Base-by-base conservation (phyloP, 768 basidiomycete species). In the Rhodocollybia butyracea region DNA sequence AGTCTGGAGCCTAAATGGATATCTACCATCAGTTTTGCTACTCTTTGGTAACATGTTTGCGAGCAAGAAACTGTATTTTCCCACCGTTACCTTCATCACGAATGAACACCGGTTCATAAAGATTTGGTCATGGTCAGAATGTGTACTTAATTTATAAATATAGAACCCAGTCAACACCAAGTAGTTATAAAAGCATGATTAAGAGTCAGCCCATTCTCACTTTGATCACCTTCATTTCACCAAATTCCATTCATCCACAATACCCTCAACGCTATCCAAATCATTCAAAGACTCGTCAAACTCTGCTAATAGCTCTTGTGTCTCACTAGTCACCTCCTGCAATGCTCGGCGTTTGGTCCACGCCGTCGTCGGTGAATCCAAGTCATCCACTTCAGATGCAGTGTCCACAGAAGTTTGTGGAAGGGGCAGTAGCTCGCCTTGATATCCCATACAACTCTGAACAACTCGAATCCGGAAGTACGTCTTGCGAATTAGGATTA, bases 371-470 rank as follows among this genome's bases (percentile, higher is more conserved):
- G 68, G 62, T 42, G 66, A 64, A 38, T n/a, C n/a, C n/a, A 68
- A 65, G 43, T 76, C 66, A 19, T 76, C 71, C 12, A 57, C 60
- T 5, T 66, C 70, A 27, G 64, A 64, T 22, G 64, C 65, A 8
- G 76, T n/a, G 21, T 54, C 52, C 13, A 54, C 32, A 24, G 36
- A 39, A 32, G 30, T 27, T 31, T 30, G 30, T 3, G 52, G 76
- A 42, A 80, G 58, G 11, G 84, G 83, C 7, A 89, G 69, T 27
- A 88, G 66, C 3, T 71, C 65, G 6, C 60, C 42, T 15, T 78
- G 73, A 65, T 88, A 89, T 2, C 88, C 87, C 76, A 88, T 77
- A 51, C 73, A 76, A 12, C 71, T 72, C 67, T 89, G 88, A 22
- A 86, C 83, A 2, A 78, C 65, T 19, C 88, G 74, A 24, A 90